These are phyloP conservation scores for Liquidambar formosana DNA, from an alignment of 164 flowering plant genomes.

Conservation along the genomic window DNA sequence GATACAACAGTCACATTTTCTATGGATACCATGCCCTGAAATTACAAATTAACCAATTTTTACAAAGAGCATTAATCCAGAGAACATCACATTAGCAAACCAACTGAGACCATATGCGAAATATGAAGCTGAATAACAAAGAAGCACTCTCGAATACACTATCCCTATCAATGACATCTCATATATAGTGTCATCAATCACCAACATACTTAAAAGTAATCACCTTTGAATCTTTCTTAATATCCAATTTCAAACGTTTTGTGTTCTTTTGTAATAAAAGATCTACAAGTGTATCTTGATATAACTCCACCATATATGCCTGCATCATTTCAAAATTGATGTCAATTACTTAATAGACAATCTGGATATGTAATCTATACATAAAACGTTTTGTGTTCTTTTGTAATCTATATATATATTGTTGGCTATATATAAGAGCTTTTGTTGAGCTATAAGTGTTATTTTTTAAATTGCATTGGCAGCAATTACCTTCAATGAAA, in stretches of 20 bases:
- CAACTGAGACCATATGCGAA: background rate
- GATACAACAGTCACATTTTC: slow-evolving; percentile 80
- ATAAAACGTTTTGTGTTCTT: too few relatives aligned
- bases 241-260: slow-evolving; percentile 74
- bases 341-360: background rate
- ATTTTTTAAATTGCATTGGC: too few relatives aligned
- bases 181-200: background rate
- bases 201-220: background rate
- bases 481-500: slow-evolving; percentile 74
- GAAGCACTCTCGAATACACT: background rate
- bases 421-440: too few relatives aligned
- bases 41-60: slow-evolving; percentile 12
- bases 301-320: slow-evolving; percentile 95
- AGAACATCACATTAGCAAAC: background rate
- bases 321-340: slow-evolving; percentile 30
- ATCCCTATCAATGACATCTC: background rate
- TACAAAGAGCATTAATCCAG: background rate
- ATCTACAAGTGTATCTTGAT: slow-evolving; percentile 93
- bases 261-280: slow-evolving; percentile 76
- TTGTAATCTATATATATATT: too few relatives aligned
- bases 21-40: slow-evolving; percentile 90
- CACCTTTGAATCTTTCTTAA: slow-evolving; percentile 97
- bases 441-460: too few relatives aligned
- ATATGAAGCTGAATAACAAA: background rate
- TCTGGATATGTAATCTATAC: too few relatives aligned